A percentile compares a stretch with the other conserved stretches of the same genome.
Evolutionary conservation across 164 flowering plant genomes (phyloP).

Genomic region (Annona cherimola): DNA sequence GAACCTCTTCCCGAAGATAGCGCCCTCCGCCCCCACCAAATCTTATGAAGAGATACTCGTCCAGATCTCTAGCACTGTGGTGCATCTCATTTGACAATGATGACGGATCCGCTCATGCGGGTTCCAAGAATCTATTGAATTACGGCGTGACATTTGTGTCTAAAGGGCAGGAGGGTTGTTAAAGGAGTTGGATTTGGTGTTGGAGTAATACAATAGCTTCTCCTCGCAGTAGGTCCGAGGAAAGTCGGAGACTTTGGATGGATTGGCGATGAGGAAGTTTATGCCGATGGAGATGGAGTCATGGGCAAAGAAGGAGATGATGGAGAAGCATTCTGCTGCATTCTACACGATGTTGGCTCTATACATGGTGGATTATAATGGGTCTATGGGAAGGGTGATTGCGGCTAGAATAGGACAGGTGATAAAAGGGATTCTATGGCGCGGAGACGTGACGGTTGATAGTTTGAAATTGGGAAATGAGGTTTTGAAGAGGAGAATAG

Average conservation of each 20-base stretch:
- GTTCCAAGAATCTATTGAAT: conserved; percentile 29
- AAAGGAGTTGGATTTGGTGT: conserved; percentile 50
- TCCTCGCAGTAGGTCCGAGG: conserved; percentile 52
- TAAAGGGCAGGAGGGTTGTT: conserved; percentile 60
- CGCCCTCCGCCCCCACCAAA: conserved; percentile 21
- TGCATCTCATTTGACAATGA: conserved; percentile 56
- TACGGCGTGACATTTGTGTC: conserved; percentile 80
- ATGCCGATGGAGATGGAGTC: conserved; percentile 56
- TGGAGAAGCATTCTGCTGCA: conserved; percentile 62
- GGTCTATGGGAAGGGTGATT: conserved; percentile 52
- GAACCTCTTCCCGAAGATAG: conserved; percentile 42
- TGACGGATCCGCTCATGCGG: background rate
- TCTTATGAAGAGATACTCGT: conserved; percentile 51
- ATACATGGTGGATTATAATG: conserved; percentile 88
- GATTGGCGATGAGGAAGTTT: conserved; percentile 35
- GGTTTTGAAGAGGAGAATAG: conserved; percentile 52
- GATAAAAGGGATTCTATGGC: conserved; percentile 83
- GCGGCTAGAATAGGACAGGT: conserved; percentile 80
- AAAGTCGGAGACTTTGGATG: conserved; percentile 33
- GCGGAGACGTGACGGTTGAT: conserved; percentile 89
- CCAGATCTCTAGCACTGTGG: conserved; percentile 56
- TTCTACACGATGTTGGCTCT: conserved; percentile 96
- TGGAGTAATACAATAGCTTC: conserved; percentile 55
- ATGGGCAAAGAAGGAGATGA: conserved; percentile 43
- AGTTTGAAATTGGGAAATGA: conserved; percentile 79